Conservation (phyloP, 805 yeast genomes). For the Saturnispora ahearnii region DNA sequence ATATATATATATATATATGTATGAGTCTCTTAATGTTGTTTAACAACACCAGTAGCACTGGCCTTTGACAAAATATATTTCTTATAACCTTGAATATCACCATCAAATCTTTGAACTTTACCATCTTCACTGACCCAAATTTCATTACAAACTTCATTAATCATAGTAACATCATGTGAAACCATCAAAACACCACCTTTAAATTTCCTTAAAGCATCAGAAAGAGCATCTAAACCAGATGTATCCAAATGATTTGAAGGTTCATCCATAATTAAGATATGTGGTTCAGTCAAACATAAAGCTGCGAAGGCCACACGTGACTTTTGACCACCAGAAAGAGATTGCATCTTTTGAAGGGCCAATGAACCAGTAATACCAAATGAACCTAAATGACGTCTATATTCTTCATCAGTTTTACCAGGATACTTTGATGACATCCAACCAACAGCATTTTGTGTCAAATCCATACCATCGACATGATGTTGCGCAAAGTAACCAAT, state of each 20-base stretch:
- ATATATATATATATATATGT: not conserved
- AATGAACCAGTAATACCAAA: slow-evolving; percentile 95
- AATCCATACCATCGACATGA: slow-evolving; percentile 96
- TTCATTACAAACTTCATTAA: slow-evolving; percentile 81
- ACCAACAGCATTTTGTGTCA: slow-evolving; percentile 73
- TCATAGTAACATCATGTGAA: slow-evolving; percentile 91
- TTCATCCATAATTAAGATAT: slow-evolving; percentile 86
- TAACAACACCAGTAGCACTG: slow-evolving; percentile 82
- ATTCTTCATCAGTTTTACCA: slow-evolving; percentile 92
- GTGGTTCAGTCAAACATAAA: slow-evolving; percentile 82
- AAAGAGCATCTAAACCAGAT: slow-evolving; percentile 91
- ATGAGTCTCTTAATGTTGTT: slow-evolving; percentile 45
- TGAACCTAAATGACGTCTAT: slow-evolving; percentile 91
- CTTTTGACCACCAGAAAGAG: slow-evolving; percentile 95
- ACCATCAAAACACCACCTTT: slow-evolving; percentile 97
- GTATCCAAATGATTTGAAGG: slow-evolving; percentile 99
- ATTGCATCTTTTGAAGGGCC: slow-evolving; percentile 83
- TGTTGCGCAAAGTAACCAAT: slow-evolving; percentile 98
- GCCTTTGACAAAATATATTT: slow-evolving; percentile 75
- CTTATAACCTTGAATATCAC: slow-evolving; percentile 82
- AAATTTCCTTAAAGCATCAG: slow-evolving; percentile 79
- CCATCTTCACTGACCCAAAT: slow-evolving; percentile 94
- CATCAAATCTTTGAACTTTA: slow-evolving; percentile 66
- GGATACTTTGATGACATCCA: slow-evolving; percentile 91
- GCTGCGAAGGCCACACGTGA: slow-evolving; percentile 98